Evolutionary conservation across 345 rosid genomes (phyloP).

Genomic region (Triadica sebifera): DNA sequence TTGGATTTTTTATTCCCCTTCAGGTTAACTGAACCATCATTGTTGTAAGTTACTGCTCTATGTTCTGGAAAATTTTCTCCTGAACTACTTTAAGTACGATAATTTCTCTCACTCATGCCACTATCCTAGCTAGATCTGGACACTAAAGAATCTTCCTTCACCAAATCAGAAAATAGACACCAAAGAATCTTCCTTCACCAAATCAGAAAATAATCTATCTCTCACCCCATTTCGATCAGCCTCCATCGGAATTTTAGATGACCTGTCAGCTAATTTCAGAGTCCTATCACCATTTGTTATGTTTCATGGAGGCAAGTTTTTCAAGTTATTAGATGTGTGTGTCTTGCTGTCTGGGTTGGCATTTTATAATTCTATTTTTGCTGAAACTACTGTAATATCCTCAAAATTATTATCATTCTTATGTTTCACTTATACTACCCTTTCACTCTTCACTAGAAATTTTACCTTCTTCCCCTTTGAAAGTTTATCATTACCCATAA

Average conservation of each 20-base stretch:
- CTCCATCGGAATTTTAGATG: slow-evolving; percentile 25
- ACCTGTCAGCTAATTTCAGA: slow-evolving; percentile 17
- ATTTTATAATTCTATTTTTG: slow-evolving; percentile 23
- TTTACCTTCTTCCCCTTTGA: slow-evolving; percentile 36
- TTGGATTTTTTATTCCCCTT: slow-evolving; percentile 19
- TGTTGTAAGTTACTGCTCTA: neutral
- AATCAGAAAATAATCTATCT: slow-evolving; percentile 18
- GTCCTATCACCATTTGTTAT: slow-evolving; percentile 18
- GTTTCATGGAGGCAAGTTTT: slow-evolving; percentile 15
- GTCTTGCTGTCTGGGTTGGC: slow-evolving; percentile 25
- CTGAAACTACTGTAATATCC: slow-evolving; percentile 4
- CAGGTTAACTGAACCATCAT: slow-evolving; percentile 11
- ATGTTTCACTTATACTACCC: slow-evolving; percentile 16
- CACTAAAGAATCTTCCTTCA: slow-evolving; percentile 30
- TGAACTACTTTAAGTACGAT: slow-evolving; percentile 7
- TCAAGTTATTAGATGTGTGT: slow-evolving; percentile 13
- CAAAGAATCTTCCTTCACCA: slow-evolving; percentile 26
- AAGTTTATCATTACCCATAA: slow-evolving; percentile 27
- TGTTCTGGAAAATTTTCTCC: slow-evolving; percentile 26
- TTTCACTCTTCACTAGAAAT: slow-evolving; percentile 29
- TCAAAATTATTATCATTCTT: slow-evolving; percentile 11
- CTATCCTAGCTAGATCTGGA: slow-evolving; percentile 26
- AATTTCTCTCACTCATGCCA: slow-evolving; percentile 29
- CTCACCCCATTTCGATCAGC: slow-evolving; percentile 22
- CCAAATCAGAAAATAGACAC: slow-evolving; percentile 22